phyloP scores from a whole-genome alignment of 2,329 filamentous ascomycete species.

The Colletotrichum abscissum region DNA sequence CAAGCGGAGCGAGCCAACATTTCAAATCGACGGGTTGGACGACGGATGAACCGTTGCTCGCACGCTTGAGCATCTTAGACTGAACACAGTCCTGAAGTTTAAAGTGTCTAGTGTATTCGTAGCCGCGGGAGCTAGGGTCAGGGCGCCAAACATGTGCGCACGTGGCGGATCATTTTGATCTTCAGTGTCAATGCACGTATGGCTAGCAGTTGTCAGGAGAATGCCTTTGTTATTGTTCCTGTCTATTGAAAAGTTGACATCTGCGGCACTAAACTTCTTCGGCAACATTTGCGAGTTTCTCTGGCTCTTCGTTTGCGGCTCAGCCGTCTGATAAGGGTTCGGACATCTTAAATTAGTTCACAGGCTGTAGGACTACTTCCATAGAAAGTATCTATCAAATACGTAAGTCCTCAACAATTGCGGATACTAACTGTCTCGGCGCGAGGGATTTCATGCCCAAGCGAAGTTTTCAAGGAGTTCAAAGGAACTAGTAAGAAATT shows the following conservation, averaged over 20 bases:
- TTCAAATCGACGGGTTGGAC: neutral
- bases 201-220: neutral
- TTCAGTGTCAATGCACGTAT: neutral
- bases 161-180: neutral
- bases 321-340: neutral
- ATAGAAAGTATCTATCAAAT: neutral
- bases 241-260: neutral
- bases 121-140: conserved; percentile 18
- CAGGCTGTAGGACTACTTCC: neutral
- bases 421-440: neutral
- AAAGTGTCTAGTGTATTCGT: neutral
- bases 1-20: neutral
- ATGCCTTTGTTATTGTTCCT: neutral
- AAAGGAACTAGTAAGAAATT: neutral
- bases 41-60: neutral
- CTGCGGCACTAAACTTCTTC: neutral
- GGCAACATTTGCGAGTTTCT: neutral
- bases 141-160: neutral
- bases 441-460: neutral
- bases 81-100: conserved; percentile 21
- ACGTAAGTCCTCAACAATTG: conserved; percentile 17
- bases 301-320: neutral
- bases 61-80: neutral
- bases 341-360: neutral
- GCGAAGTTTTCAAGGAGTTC: neutral